Evolutionary conservation across 1,284 basidiomycete species (phyloP), one percentile per base, ranked within the genome.

Genomic region (Trichosporon ovoides): DNA sequence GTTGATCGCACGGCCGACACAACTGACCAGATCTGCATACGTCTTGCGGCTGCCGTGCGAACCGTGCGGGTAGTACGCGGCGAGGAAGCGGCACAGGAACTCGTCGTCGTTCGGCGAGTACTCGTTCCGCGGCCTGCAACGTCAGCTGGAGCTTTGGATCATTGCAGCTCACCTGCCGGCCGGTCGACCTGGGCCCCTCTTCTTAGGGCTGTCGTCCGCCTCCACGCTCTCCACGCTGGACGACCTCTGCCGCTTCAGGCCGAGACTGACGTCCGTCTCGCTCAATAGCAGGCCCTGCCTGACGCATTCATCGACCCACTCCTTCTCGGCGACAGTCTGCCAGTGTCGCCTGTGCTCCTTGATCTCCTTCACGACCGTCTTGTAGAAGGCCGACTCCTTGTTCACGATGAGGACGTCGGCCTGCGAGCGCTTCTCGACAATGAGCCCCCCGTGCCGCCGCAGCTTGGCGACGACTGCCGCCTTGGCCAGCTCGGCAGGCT

Each of bases 31-130:
- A 12, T 20, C 54, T 11, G 60, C 22, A 56, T 68, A 76, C 0
- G 74, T 76, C 61, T 74, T 74, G 4, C 70, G 57, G 38, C 68
- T 69, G 1, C 43, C 37, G 64, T 67, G 70, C n/a, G 68, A 63
- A 0, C 70, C 71, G 1, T 19, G 18, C 1, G 68, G 68, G 35
- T 69, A 55, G 51, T 61, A 59, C 0, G 57, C 62, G 1, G 73
- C 74, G 0, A 76, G 64, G 24, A 67, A 76, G 19, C 73, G 69
- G 48, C 64, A 68, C 5, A 76, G 60, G 46, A 75, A 73, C 34
- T 76, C 73, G 53, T 75, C 74, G 52, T 76, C 74, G 33, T 65
- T 52, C 0, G 67, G 64, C 2, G 70, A 67, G 53, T 73, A 76
- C 7, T 74, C 72, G n/a, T 60, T 58, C 6, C 74, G 53, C 9